Evolutionary conservation across 176 grass and related monocot genomes (phyloP).

Genomic region (Hordeum vulgare): MorexV3_pseudomolecules_assembly NC_058524.1:48406100-48406599

Average conservation of each 20-base stretch:
- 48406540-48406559: constrained; percentile 85
- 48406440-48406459: constrained; percentile 63
- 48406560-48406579: constrained; percentile 39
- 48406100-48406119: constrained; percentile 48
- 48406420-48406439: constrained; percentile 78
- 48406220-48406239: constrained; percentile 95
- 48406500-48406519: constrained; percentile 80
- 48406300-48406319: constrained; percentile 69
- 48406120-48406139: constrained; percentile 96
- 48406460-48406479: constrained; percentile 45
- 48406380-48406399: constrained; percentile 13
- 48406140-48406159: constrained; percentile 72
- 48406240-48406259: constrained; percentile 83
- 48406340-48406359: constrained; percentile 52
- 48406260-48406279: constrained; percentile 86
- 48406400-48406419: neutral
- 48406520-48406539: constrained; percentile 90
- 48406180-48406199: constrained; percentile 96
- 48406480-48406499: constrained; percentile 78
- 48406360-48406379: constrained; percentile 18
- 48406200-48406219: constrained; percentile 75
- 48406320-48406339: constrained; percentile 45
- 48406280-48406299: constrained; percentile 68
- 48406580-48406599: constrained; percentile 11
- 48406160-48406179: constrained; percentile 91